A percentile compares a stretch with the other conserved stretches of the same genome.
Conservation (phyloP, 2,329 filamentous ascomycete species). For the Talaromyces sp. region DNA sequence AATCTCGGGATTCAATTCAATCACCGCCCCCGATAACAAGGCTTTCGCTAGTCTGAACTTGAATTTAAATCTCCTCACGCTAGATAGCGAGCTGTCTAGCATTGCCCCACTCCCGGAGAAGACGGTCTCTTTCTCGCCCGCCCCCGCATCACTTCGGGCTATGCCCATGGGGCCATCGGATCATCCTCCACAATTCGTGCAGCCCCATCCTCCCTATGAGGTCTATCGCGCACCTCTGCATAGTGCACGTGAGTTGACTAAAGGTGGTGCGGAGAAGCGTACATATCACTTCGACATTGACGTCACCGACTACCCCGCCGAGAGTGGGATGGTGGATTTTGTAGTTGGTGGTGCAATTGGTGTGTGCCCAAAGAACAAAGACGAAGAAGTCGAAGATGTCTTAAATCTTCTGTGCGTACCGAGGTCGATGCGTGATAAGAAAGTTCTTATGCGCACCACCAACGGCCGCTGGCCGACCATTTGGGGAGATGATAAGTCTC, state of each 20-base stretch:
- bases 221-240: slow-evolving; percentile 89
- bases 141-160: slow-evolving; percentile 38
- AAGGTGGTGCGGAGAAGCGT: slow-evolving; percentile 86
- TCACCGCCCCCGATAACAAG: slow-evolving; percentile 67
- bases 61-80: slow-evolving; percentile 72
- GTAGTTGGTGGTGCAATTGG: slow-evolving; percentile 96
- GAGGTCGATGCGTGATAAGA: slow-evolving; percentile 79
- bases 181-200: slow-evolving; percentile 85
- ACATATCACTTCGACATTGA: slow-evolving; percentile 98
- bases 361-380: slow-evolving; percentile 84
- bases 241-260: slow-evolving; percentile 82
- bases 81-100: slow-evolving; percentile 70
- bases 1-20: slow-evolving; percentile 48
- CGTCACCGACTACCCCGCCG: slow-evolving; percentile 88
- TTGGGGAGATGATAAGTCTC: slow-evolving; percentile 86
- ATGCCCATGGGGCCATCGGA: slow-evolving; percentile 43
- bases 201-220: slow-evolving; percentile 90
- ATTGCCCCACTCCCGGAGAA: slow-evolving; percentile 73
- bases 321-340: slow-evolving; percentile 81
- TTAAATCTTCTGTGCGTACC: slow-evolving; percentile 82
- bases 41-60: slow-evolving; percentile 81
- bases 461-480: slow-evolving; percentile 94
- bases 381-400: slow-evolving; percentile 75
- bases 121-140: slow-evolving; percentile 65
- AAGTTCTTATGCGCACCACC: slow-evolving; percentile 75